phyloP scores from a whole-genome alignment of 2,329 filamentous ascomycete species.

The Cladorrhinum sp. region DNA sequence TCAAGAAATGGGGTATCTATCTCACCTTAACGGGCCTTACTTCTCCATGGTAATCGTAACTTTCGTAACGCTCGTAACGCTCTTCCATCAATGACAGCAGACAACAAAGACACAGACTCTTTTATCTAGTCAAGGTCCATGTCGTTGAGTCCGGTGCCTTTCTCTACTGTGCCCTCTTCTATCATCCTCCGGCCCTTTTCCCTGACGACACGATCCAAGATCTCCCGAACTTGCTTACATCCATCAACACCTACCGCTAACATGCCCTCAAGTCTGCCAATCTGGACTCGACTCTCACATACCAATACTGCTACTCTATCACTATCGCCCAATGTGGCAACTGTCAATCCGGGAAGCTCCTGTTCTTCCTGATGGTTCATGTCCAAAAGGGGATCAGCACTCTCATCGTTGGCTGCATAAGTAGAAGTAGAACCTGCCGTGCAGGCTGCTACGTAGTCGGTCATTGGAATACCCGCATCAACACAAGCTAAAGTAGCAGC shows the following conservation, averaged over 20 bases:
- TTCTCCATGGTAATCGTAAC: slow-evolving; percentile 11
- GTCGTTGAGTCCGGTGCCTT: slow-evolving; percentile 43
- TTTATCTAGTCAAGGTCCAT: slow-evolving; percentile 48
- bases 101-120: neutral
- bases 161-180: slow-evolving; percentile 51
- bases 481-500: slow-evolving; percentile 87
- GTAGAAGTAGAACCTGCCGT: slow-evolving; percentile 78
- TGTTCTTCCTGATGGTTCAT: slow-evolving; percentile 77
- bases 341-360: slow-evolving; percentile 84
- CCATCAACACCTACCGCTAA: slow-evolving; percentile 88
- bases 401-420: slow-evolving; percentile 62
- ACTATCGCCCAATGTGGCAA: slow-evolving; percentile 71
- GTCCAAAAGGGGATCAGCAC: slow-evolving; percentile 74
- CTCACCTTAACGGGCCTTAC: slow-evolving; percentile 1
- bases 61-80: slow-evolving; percentile 15
- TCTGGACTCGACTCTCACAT: slow-evolving; percentile 86
- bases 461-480: slow-evolving; percentile 94
- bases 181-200: slow-evolving; percentile 66
- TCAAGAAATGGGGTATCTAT: neutral
- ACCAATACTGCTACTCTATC: slow-evolving; percentile 77
- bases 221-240: slow-evolving; percentile 78
- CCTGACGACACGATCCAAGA: slow-evolving; percentile 77
- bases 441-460: slow-evolving; percentile 83
- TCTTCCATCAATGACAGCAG: slow-evolving; percentile 8
- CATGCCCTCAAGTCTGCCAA: slow-evolving; percentile 82